Evolutionary conservation across 176 grass and related monocot species (phyloP).

Genomic region (Oryza coarctata): DNA sequence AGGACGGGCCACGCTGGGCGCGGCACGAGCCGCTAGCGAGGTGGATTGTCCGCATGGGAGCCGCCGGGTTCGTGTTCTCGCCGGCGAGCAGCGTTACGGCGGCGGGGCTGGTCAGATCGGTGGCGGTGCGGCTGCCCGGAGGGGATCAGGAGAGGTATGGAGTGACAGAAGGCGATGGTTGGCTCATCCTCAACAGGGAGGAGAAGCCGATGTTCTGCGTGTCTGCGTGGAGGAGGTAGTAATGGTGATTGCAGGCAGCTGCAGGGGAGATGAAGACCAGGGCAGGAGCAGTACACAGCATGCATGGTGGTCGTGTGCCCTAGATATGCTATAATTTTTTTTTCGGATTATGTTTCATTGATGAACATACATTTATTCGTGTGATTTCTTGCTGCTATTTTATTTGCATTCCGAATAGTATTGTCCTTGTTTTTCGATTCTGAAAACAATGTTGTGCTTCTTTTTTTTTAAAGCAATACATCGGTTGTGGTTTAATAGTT

Average conservation of each 20-base stretch:
- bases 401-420: background rate
- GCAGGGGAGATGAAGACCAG: too few relatives aligned
- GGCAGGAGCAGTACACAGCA: too few relatives aligned
- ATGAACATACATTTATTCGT: background rate
- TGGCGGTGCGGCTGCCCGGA: constrained; percentile 29
- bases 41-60: constrained; percentile 38
- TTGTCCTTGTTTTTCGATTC: background rate
- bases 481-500: background rate
- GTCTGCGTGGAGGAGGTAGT: constrained; percentile 33
- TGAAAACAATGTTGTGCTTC: background rate
- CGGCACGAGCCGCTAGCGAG: constrained; percentile 44
- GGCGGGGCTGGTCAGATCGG: constrained; percentile 19
- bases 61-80: constrained; percentile 26
- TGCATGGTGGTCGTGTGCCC: too few relatives aligned
- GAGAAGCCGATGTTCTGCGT: constrained; percentile 45
- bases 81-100: constrained; percentile 22
- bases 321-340: too few relatives aligned
- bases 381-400: background rate
- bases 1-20: constrained; percentile 40
- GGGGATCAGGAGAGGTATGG: constrained; percentile 31
- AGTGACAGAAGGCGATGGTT: constrained; percentile 37
- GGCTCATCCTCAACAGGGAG: constrained; percentile 48
- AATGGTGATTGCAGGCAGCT: background rate
- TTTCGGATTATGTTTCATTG: too few relatives aligned
- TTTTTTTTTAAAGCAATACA: background rate